Base-by-base conservation (phyloP, 1,284 basidiomycete species). In the Golubevia sp. region DNA sequence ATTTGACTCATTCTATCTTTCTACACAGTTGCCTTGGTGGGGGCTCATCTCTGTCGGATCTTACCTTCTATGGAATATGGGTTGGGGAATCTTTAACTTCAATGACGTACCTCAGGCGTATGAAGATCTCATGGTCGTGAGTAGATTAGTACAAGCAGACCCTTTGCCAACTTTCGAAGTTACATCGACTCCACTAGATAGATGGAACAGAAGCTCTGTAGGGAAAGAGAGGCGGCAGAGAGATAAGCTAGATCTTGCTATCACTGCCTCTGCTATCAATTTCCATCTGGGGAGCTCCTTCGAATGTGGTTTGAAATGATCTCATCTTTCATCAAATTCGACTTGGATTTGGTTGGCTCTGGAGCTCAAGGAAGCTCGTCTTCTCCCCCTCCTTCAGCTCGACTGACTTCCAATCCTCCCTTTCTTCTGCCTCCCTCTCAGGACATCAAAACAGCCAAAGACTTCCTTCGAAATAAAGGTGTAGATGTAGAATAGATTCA, bases 381-480 rank as follows among this genome's bases (percentile, higher is more conserved):
- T 13, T 52, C 11, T 11, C 11, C 50, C 4, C 11, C 50, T 23
- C 23, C 5, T 48, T 56, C 23, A 55, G 23, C 3, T 56, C 24
- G 8, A 26, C n/a, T 26, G 11, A 15, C 30, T 21, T 11, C 23
- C n/a, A 38, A n/a, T n/a, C 38, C 44, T 27, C 18, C 27, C 50
- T 57, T 15, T 56, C 57, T 55, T 18, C 18, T 7, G 2, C 3
- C 4, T 34, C 30, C 30, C 4, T 34, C 30, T 34, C 68, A 73
- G 70, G 71, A 73, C 51, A 73, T 73, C 66, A 68, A 73, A 58
- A 61, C 55, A 7, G 71, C 71, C 21, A 73, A 73, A 55, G 66
- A 73, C 60, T 71, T 44, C 54, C 53, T 73, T 49, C 60, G 68
- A 48, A 59, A 66, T 49, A 56, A 61, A 20, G 71, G 71, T 23